phyloP scores from a whole-genome alignment of 257 asterid genomes.

The Penstemon eatonii region DNA sequence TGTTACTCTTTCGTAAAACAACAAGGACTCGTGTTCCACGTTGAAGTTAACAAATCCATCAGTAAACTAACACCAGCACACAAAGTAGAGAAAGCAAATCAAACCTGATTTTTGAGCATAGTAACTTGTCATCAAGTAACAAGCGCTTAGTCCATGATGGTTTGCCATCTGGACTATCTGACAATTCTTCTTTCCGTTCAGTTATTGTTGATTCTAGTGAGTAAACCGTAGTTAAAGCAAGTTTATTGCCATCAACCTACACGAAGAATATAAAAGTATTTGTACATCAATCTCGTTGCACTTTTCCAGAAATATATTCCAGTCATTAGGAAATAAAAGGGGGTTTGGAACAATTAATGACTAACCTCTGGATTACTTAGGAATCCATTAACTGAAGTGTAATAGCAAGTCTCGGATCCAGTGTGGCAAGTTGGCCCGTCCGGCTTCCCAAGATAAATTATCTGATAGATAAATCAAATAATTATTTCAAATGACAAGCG shows the following conservation, averaged over 20 bases:
- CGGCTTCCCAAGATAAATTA: conserved; percentile 85
- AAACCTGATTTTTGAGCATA: conserved; percentile 83
- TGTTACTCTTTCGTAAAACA: background rate
- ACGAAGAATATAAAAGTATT: conserved; percentile 2
- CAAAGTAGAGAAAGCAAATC: background rate
- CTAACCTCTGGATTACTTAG: conserved; percentile 46
- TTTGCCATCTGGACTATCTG: conserved; percentile 42
- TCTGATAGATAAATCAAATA: conserved; percentile 36
- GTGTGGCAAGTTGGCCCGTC: conserved; percentile 96
- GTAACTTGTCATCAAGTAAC: conserved; percentile 54
- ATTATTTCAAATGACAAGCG: background rate
- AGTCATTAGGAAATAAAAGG: background rate
- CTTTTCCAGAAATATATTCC: background rate
- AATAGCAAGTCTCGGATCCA: conserved; percentile 88
- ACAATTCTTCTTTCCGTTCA: conserved; percentile 53
- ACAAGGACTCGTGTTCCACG: background rate
- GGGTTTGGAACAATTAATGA: background rate
- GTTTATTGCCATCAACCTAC: conserved; percentile 51
- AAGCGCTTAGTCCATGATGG: conserved; percentile 85
- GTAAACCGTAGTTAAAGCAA: conserved; percentile 67
- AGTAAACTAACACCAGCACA: background rate
- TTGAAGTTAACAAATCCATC: background rate
- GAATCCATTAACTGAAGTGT: conserved; percentile 50
- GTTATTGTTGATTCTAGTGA: conserved; percentile 69
- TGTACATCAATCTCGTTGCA: background rate